Conservation (phyloP, 768 basidiomycete species). For the Suillus cothurnatus region DNA sequence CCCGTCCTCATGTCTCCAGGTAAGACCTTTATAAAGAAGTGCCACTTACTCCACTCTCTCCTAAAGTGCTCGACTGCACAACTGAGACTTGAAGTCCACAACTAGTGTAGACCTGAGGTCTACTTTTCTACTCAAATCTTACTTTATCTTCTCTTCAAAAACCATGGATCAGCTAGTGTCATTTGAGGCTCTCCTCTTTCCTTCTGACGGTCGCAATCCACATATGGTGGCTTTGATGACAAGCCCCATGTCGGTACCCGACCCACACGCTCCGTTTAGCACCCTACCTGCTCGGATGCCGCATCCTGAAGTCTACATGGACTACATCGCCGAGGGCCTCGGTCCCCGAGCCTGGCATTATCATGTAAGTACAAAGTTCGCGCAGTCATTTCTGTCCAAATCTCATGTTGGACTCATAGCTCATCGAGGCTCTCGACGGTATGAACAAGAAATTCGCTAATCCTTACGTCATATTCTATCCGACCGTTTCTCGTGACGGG, state of each 20-base stretch:
- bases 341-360: slow-evolving; percentile 73
- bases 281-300: slow-evolving; percentile 63
- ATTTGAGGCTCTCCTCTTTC: slow-evolving; percentile 77
- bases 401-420: slow-evolving; percentile 39
- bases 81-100: slow-evolving; percentile 19
- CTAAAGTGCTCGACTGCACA: slow-evolving; percentile 26
- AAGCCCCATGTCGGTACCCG: slow-evolving; percentile 51
- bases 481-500: slow-evolving; percentile 71
- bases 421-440: slow-evolving; percentile 74
- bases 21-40: slow-evolving; percentile 12
- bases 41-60: slow-evolving; percentile 21
- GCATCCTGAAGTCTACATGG: slow-evolving; percentile 85
- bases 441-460: slow-evolving; percentile 79
- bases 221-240: slow-evolving; percentile 76
- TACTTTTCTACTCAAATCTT: slow-evolving; percentile 7
- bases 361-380: slow-evolving; percentile 47
- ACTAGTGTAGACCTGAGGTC: slow-evolving; percentile 19
- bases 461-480: slow-evolving; percentile 84
- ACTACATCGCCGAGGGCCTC: slow-evolving; percentile 76
- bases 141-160: neutral
- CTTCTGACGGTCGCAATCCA: slow-evolving; percentile 75
- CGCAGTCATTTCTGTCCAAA: slow-evolving; percentile 20
- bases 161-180: slow-evolving; percentile 64
- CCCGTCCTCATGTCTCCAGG: slow-evolving; percentile 39
- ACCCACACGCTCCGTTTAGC: slow-evolving; percentile 48